These are phyloP conservation scores for Fusarium duplospermum DNA, from an alignment of 2,329 filamentous ascomycete genomes.

Conservation along the genomic window DNA sequence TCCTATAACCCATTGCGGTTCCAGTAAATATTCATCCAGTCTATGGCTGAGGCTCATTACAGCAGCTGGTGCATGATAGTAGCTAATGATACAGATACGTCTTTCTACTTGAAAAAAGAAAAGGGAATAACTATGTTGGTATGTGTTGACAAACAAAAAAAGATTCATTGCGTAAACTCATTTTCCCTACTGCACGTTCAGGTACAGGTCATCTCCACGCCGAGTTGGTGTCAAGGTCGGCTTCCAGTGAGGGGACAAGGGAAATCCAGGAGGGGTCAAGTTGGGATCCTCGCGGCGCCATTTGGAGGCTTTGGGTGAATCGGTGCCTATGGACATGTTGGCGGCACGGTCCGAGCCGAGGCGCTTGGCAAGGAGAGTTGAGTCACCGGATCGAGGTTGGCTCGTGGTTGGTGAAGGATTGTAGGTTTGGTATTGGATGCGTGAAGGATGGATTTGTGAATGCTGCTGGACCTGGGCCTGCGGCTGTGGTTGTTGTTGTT, in stretches of 20 bases:
- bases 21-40: slow-evolving; percentile 23
- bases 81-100: slow-evolving; percentile 38
- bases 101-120: slow-evolving; percentile 16
- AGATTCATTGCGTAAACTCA: not conserved
- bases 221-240: slow-evolving; percentile 75
- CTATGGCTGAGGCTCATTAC: slow-evolving; percentile 40
- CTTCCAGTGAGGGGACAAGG: slow-evolving; percentile 49
- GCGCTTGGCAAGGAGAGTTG: slow-evolving; percentile 64
- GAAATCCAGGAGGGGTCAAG: slow-evolving; percentile 20
- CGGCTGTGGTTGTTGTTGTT: slow-evolving; percentile 4
- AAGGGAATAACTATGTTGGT: slow-evolving; percentile 14
- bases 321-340: slow-evolving; percentile 54
- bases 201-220: slow-evolving; percentile 72
- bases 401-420: slow-evolving; percentile 19
- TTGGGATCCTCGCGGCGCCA: slow-evolving; percentile 33
- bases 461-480: slow-evolving; percentile 5
- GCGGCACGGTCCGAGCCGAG: slow-evolving; percentile 62
- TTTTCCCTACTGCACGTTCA: slow-evolving; percentile 61
- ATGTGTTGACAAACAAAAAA: slow-evolving; percentile 12
- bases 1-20: slow-evolving; percentile 15
- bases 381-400: slow-evolving; percentile 47
- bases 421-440: slow-evolving; percentile 27
- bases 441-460: slow-evolving; percentile 27
- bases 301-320: slow-evolving; percentile 10
- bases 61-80: slow-evolving; percentile 23